A percentile compares a stretch with the other conserved stretches of the same genome.
Evolutionary conservation across 2,329 filamentous ascomycete genomes (phyloP).

Genomic region (Colletotrichum graminicola): DNA sequence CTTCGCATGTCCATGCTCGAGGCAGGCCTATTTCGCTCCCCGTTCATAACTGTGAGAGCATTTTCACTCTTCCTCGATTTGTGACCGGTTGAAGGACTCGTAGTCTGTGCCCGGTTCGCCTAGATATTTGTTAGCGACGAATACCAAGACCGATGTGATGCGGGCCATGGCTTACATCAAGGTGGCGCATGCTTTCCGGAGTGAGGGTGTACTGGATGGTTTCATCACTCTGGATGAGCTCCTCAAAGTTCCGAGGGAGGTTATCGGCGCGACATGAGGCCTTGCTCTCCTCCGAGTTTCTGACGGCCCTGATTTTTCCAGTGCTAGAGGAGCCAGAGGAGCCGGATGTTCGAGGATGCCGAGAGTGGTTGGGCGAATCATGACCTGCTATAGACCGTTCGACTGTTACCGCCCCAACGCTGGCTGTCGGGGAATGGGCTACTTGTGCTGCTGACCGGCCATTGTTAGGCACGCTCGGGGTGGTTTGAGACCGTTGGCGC

Average conservation of each 20-base stretch:
- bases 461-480: conserved; percentile 39
- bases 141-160: not conserved
- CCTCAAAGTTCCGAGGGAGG: conserved; percentile 78
- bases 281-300: conserved; percentile 69
- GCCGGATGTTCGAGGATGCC: conserved; percentile 61
- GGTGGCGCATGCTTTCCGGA: conserved; percentile 81
- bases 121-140: conserved; percentile 46
- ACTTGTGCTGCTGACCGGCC: conserved; percentile 28
- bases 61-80: conserved; percentile 63
- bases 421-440: conserved; percentile 43
- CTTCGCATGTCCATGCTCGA: conserved; percentile 59
- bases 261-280: conserved; percentile 63
- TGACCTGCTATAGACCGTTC: conserved; percentile 48
- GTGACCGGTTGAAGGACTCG: conserved; percentile 56
- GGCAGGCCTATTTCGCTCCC: conserved; percentile 48
- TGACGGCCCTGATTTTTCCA: conserved; percentile 64
- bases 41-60: conserved; percentile 51
- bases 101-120: conserved; percentile 55
- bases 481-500: conserved; percentile 45
- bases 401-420: conserved; percentile 55
- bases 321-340: conserved; percentile 65
- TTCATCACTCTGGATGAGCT: conserved; percentile 84
- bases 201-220: conserved; percentile 87
- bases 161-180: conserved; percentile 49
- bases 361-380: conserved; percentile 44